phyloP scores from a whole-genome alignment of 306 rosid species.

The Vachellia pachyceras region DNA sequence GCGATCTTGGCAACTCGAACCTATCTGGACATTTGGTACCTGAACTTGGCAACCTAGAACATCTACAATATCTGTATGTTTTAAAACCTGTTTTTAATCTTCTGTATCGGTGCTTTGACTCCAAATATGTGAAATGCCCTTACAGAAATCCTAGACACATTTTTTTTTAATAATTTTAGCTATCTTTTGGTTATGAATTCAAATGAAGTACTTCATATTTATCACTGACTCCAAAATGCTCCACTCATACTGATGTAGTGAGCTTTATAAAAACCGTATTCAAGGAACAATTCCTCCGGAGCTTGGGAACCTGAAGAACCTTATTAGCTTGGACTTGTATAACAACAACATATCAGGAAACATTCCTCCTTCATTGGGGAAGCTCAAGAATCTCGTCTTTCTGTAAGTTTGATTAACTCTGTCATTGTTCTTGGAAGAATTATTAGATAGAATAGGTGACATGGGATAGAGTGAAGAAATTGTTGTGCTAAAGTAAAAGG shows the following conservation, averaged over 20 bases:
- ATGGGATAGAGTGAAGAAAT: constrained; percentile 11
- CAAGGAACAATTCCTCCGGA: constrained; percentile 86
- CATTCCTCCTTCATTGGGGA: constrained; percentile 78
- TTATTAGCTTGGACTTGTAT: constrained; percentile 90
- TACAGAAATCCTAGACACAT: not conserved
- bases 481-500: constrained; percentile 1
- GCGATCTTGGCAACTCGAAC: constrained; percentile 94
- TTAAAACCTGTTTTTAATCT: constrained; percentile 13
- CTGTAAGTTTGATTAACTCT: constrained; percentile 63
- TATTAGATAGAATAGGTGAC: not conserved
- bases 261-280: constrained; percentile 88
- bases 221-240: not conserved
- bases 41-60: constrained; percentile 83
- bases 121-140: not conserved
- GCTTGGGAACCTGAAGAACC: constrained; percentile 84
- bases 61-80: constrained; percentile 85
- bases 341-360: constrained; percentile 84
- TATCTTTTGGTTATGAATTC: not conserved
- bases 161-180: not conserved
- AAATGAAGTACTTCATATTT: constrained; percentile 14
- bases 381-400: constrained; percentile 87
- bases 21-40: constrained; percentile 91
- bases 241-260: constrained; percentile 57
- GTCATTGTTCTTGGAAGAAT: not conserved
- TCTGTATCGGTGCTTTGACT: not conserved